Evolutionary conservation across 345 rosid genomes (phyloP).

Genomic region (Psidium guajava): DNA sequence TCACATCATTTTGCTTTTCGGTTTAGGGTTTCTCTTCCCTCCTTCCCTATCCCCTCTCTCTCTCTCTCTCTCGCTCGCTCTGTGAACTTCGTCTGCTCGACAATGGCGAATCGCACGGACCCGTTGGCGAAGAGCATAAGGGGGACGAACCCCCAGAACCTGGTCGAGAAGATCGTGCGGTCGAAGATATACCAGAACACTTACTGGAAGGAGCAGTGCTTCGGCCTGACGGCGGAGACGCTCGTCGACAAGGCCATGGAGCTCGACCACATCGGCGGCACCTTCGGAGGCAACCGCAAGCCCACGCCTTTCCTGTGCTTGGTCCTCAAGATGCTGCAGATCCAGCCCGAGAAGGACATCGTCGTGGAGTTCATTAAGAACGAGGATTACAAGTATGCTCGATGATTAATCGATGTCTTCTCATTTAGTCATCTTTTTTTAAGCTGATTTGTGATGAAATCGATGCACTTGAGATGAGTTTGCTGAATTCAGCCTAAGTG

Average conservation of each 20-base stretch:
- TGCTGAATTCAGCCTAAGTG: background rate
- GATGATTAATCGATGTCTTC: background rate
- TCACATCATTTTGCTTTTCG: background rate
- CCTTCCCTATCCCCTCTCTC: background rate
- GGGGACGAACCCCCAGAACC: conserved; percentile 85
- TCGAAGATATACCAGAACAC: conserved; percentile 76
- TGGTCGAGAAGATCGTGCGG: conserved; percentile 70
- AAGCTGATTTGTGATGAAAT: background rate
- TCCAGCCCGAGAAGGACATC: conserved; percentile 89
- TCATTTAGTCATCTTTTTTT: background rate
- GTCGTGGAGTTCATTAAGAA: conserved; percentile 87
- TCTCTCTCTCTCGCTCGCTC: background rate
- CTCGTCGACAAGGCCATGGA: conserved; percentile 91
- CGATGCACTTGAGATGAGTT: background rate
- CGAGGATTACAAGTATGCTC: conserved; percentile 75
- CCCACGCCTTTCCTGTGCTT: conserved; percentile 85
- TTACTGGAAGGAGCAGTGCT: conserved; percentile 93
- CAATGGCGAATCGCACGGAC: conserved; percentile 83
- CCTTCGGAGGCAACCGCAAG: conserved; percentile 73
- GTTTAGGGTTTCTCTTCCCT: background rate
- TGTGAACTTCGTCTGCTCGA: background rate
- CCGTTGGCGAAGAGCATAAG: conserved; percentile 78
- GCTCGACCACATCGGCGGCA: conserved; percentile 81
- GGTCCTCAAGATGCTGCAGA: conserved; percentile 83
- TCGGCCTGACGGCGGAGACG: conserved; percentile 84